A percentile compares a stretch with the other conserved stretches of the same genome.
phyloP scores from a whole-genome alignment of 2,329 filamentous ascomycete genomes.

The Phaeoacremonium minimum region DNA sequence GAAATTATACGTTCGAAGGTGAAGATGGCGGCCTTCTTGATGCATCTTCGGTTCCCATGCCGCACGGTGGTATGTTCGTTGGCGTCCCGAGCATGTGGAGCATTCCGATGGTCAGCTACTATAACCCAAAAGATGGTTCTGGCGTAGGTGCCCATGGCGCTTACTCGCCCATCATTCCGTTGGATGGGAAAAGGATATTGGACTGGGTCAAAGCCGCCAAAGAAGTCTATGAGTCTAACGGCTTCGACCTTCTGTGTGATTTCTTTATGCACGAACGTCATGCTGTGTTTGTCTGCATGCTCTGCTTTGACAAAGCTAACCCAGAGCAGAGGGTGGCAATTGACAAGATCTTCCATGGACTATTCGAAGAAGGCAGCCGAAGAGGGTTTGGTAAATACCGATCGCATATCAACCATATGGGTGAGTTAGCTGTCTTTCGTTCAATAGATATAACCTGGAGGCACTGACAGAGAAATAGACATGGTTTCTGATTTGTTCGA shows the following conservation, averaged over 20 bases:
- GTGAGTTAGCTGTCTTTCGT: constrained; percentile 13
- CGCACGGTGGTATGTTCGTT: constrained; percentile 28
- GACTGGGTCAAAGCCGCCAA: constrained; percentile 36
- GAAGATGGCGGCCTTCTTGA: constrained; percentile 31
- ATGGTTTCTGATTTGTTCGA: constrained; percentile 29
- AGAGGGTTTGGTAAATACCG: constrained; percentile 31
- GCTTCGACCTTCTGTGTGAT: constrained; percentile 38
- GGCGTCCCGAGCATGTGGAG: constrained; percentile 30
- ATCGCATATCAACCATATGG: constrained; percentile 34
- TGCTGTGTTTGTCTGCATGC: constrained; percentile 42
- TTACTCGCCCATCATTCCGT: constrained; percentile 29
- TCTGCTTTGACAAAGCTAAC: constrained; percentile 39
- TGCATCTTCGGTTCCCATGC: constrained; percentile 23
- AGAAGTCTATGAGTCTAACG: constrained; percentile 32
- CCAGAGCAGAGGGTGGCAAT: constrained; percentile 28
- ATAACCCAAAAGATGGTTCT: constrained; percentile 21
- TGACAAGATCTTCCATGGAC: constrained; percentile 23
- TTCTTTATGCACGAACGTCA: constrained; percentile 44
- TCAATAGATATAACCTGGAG: constrained; percentile 1
- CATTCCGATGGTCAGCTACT: constrained; percentile 29
- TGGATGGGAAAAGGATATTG: constrained; percentile 30
- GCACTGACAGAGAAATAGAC: constrained; percentile 16
- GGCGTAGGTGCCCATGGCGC: constrained; percentile 27
- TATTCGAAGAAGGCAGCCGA: constrained; percentile 26
- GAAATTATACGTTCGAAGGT: constrained; percentile 29